A percentile compares a stretch with the other conserved stretches of the same genome.
phyloP scores from a whole-genome alignment of 2,329 filamentous ascomycete genomes.

The Neospermospora avenae region DNA sequence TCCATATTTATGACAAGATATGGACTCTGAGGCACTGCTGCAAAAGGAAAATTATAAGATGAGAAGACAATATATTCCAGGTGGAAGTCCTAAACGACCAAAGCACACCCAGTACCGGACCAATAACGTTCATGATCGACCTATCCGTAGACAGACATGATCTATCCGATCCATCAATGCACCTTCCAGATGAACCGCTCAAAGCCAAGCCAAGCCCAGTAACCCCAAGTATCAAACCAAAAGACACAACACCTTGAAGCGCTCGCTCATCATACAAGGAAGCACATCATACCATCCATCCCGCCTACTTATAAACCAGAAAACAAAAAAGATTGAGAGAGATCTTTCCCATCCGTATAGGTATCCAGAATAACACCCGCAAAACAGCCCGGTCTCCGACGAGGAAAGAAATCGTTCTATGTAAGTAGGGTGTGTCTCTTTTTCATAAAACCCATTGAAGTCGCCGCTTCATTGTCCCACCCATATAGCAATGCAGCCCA shows the following conservation, averaged over 20 bases:
- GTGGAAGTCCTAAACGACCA: constrained; percentile 18
- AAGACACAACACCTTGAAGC: constrained; percentile 21
- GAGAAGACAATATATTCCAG: constrained; percentile 20
- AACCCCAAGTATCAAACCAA: constrained; percentile 21
- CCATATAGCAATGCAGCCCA: constrained; percentile 34
- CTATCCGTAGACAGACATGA: constrained; percentile 26
- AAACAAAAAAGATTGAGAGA: constrained; percentile 30
- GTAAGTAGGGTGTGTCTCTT: constrained; percentile 34
- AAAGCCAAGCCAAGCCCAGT: constrained; percentile 18
- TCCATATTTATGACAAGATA: constrained; percentile 13
- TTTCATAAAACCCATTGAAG: constrained; percentile 35
- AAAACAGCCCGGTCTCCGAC: constrained; percentile 25
- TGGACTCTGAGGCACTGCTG: not conserved
- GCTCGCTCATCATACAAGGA: constrained; percentile 30
- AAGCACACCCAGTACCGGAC: constrained; percentile 22
- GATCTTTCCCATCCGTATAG: constrained; percentile 32
- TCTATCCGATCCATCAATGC: constrained; percentile 29
- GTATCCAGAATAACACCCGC: constrained; percentile 31
- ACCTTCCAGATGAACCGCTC: constrained; percentile 30
- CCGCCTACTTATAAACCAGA: constrained; percentile 23
- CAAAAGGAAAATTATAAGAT: constrained; percentile 1
- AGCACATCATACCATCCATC: constrained; percentile 26
- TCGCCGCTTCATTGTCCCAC: constrained; percentile 34
- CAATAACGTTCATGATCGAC: constrained; percentile 26
- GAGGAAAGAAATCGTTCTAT: constrained; percentile 37